Percentiles rank a stretch among this genome's conserved stretches.
These are phyloP conservation scores for Arachnomyces sp. DNA, from an alignment of 2,329 filamentous ascomycete genomes.

Conservation along the genomic window DNA sequence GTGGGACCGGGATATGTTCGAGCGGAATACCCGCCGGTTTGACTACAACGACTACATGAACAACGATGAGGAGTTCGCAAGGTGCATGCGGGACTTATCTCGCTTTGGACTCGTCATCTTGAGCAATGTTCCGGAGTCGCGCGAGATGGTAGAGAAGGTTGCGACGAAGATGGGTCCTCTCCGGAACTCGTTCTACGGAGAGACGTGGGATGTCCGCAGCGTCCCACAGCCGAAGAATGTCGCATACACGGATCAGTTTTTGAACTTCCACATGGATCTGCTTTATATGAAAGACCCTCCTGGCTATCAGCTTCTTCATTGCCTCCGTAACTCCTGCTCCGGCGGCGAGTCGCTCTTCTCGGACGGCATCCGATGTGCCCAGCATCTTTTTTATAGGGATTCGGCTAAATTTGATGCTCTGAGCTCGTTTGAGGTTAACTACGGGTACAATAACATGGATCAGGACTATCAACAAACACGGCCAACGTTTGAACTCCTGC, in stretches of 20 bases:
- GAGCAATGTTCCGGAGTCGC: conserved; percentile 61
- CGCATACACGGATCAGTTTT: conserved; percentile 73
- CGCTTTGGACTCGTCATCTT: conserved; percentile 70
- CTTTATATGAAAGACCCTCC: conserved; percentile 77
- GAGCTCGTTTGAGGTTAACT: conserved; percentile 43
- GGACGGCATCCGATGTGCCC: conserved; percentile 60
- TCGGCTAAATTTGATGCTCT: conserved; percentile 30
- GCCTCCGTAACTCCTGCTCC: conserved; percentile 67
- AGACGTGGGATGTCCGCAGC: conserved; percentile 80
- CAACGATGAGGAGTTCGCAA: conserved; percentile 49
- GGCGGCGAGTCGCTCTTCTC: conserved; percentile 84
- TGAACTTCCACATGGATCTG: conserved; percentile 89
- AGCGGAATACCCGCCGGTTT: conserved; percentile 45
- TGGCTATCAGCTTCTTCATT: conserved; percentile 81
- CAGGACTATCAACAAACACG: conserved; percentile 55
- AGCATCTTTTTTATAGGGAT: conserved; percentile 10
- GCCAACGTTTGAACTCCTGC: conserved; percentile 44
- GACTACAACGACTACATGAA: conserved; percentile 66
- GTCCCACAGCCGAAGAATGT: conserved; percentile 83
- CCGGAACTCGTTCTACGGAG: conserved; percentile 83
- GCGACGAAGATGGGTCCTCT: conserved; percentile 67
- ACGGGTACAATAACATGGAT: conserved; percentile 61
- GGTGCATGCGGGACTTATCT: conserved; percentile 56
- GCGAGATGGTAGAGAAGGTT: conserved; percentile 59
- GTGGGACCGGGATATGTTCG: conserved; percentile 37